phyloP scores from a whole-genome alignment of 2,329 filamentous ascomycete species.

The Magnaporthales sp. region DNA sequence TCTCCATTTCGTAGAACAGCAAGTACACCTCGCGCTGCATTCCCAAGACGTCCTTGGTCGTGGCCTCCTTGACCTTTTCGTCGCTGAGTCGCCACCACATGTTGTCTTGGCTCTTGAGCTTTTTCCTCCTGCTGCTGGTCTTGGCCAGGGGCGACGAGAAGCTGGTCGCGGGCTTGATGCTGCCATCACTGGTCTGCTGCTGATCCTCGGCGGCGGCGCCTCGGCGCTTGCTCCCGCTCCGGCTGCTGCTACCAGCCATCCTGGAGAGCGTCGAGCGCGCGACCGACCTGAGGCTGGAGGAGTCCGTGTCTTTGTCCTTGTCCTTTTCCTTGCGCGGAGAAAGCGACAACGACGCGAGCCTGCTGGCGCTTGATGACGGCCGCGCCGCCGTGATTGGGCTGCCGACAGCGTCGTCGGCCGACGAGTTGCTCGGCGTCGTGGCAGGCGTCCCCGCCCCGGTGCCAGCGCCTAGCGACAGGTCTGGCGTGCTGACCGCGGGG shows the following conservation, averaged over 20 bases:
- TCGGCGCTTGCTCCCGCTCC: constrained; percentile 15
- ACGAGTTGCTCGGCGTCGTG: constrained; percentile 15
- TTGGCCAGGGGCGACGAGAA: constrained; percentile 7
- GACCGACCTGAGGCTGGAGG: constrained; percentile 45
- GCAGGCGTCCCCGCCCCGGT: constrained; percentile 12
- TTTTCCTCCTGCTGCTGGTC: constrained; percentile 6
- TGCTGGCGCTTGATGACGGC: not conserved
- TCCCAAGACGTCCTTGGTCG: constrained; percentile 78
- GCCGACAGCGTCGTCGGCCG: constrained; percentile 5
- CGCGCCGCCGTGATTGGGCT: not conserved
- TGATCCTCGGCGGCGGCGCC: constrained; percentile 1
- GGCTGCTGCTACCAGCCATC: constrained; percentile 30
- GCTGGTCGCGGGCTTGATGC: constrained; percentile 5
- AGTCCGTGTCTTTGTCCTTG: constrained; percentile 31
- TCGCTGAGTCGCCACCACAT: constrained; percentile 98
- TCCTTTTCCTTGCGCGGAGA: constrained; percentile 15
- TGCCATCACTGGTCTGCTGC: constrained; percentile 8
- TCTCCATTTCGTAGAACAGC: constrained; percentile 87
- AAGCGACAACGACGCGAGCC: constrained; percentile 5
- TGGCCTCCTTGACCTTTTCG: constrained; percentile 91
- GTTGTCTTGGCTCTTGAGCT: constrained; percentile 45
- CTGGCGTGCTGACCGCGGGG: constrained; percentile 36
- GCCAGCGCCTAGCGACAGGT: constrained; percentile 28
- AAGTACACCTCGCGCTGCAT: constrained; percentile 97
- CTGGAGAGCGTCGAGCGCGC: constrained; percentile 44